phyloP scores from a whole-genome alignment of 2,329 filamentous ascomycete genomes.

The Colletotrichum siamense region DNA sequence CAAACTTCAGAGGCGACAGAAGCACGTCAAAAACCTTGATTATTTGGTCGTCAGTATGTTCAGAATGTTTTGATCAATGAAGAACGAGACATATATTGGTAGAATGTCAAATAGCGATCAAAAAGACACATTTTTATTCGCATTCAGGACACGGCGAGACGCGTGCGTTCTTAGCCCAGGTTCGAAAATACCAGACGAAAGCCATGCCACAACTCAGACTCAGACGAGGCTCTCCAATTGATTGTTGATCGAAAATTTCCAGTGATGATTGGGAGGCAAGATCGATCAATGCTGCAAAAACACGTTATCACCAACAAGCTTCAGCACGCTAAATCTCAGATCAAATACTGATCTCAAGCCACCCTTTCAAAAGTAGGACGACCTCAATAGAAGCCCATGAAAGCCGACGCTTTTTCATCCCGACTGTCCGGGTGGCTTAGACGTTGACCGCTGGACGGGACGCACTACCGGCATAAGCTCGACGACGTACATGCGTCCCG shows the following conservation, averaged over 20 bases:
- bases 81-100: background rate
- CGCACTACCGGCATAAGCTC: background rate
- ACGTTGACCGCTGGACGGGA: background rate
- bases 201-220: fast-evolving
- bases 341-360: background rate
- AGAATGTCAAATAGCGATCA: background rate
- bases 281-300: background rate
- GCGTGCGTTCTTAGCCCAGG: background rate
- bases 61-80: background rate
- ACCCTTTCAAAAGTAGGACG: background rate
- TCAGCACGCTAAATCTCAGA: background rate
- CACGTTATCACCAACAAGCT: background rate
- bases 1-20: background rate
- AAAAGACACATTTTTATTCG: background rate
- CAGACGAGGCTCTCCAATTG: background rate
- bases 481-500: background rate
- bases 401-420: background rate
- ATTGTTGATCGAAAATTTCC: background rate
- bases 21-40: background rate
- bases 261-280: background rate
- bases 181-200: background rate
- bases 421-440: background rate
- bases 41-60: background rate
- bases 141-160: background rate
- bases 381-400: no score